A percentile compares a stretch with the other conserved stretches of the same genome.
These are phyloP conservation scores for Saccharomyces mikatae DNA, from an alignment of 805 yeast species.

Conservation along the genomic window DNA sequence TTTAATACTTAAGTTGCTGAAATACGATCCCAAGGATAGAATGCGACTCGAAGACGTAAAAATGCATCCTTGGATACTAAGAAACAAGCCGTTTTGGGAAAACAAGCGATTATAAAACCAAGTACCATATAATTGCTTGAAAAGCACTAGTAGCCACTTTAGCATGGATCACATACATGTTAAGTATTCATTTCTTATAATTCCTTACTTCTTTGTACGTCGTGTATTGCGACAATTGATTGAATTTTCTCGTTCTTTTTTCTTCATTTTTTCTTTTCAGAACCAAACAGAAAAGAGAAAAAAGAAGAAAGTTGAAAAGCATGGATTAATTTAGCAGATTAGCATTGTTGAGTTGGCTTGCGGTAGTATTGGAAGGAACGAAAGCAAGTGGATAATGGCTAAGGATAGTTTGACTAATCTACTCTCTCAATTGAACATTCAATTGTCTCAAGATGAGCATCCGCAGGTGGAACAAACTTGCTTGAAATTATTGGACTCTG, in stretches of 20 bases:
- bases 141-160: not conserved
- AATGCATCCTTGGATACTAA: slow-evolving; percentile 76
- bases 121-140: not conserved
- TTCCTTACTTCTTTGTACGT: slow-evolving; percentile 11
- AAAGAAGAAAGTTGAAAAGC: not conserved
- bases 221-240: not conserved
- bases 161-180: not conserved
- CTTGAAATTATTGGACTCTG: slow-evolving; percentile 14
- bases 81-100: slow-evolving; percentile 57
- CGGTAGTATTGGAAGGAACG: too few species aligned
- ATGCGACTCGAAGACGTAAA: slow-evolving; percentile 52
- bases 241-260: not conserved
- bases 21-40: slow-evolving; percentile 62
- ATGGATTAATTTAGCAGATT: not conserved
- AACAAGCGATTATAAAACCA: slow-evolving; percentile 6
- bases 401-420: slow-evolving; percentile 19
- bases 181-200: not conserved
- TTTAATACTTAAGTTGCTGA: slow-evolving; percentile 54
- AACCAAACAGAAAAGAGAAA: not conserved
- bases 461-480: slow-evolving; percentile 23
- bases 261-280: not conserved
- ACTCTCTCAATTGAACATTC: slow-evolving; percentile 24
- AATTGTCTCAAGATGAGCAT: slow-evolving; percentile 24
- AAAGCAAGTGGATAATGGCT: slow-evolving; percentile 12
- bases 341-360: not conserved